Conservation (phyloP, 257 asterid species). For the Leonotis leonurus region DNA sequence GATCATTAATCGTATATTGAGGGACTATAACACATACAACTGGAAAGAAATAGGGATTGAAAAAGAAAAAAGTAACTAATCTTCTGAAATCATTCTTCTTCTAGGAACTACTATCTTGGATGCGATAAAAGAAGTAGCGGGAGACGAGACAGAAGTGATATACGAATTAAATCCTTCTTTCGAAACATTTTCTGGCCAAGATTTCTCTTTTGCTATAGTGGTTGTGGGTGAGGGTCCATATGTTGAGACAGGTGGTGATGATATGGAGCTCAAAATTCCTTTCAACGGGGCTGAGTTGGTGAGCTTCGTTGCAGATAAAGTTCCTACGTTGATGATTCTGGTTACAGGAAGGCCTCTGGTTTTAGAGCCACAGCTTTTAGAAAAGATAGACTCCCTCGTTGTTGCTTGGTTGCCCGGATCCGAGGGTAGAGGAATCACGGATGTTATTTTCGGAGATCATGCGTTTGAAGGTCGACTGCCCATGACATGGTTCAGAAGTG, state of each 20-base stretch:
- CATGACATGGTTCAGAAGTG: constrained; percentile 70
- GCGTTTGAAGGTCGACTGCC: constrained; percentile 67
- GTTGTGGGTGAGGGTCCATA: constrained; percentile 81
- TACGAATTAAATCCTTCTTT: constrained; percentile 55
- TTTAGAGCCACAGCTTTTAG: constrained; percentile 48
- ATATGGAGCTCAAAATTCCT: constrained; percentile 52
- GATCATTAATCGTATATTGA: background rate
- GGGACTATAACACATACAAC: background rate
- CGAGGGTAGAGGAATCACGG: constrained; percentile 75
- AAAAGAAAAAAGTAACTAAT: background rate
- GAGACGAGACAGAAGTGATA: constrained; percentile 45
- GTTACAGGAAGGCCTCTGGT: constrained; percentile 76
- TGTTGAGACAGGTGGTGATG: constrained; percentile 73
- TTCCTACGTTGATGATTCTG: constrained; percentile 65
- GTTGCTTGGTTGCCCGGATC: constrained; percentile 92
- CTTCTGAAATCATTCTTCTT: constrained; percentile 6
- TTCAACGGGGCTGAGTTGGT: constrained; percentile 55
- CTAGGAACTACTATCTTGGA: constrained; percentile 82
- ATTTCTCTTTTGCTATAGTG: constrained; percentile 57
- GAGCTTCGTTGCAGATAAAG: constrained; percentile 49
- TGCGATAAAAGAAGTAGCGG: constrained; percentile 59
- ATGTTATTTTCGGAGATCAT: constrained; percentile 64
- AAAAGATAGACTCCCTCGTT: constrained; percentile 49
- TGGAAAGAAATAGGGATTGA: background rate
- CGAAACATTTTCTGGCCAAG: constrained; percentile 47